A percentile compares a stretch with the other conserved stretches of the same genome.
phyloP scores from a whole-genome alignment of 1,139 yeast species.

The Yamadazyma triangularis region DNA sequence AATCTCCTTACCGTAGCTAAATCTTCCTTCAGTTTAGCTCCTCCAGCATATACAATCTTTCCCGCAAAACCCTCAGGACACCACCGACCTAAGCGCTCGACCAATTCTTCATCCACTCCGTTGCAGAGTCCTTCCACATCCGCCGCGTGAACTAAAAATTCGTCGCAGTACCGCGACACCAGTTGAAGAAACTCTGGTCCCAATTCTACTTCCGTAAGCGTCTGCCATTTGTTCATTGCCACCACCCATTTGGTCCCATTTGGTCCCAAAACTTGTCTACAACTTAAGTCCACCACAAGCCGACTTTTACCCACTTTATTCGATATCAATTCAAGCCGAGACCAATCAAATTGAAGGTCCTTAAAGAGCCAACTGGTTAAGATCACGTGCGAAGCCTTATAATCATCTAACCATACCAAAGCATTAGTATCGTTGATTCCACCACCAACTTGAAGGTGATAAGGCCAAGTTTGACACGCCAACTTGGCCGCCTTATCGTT shows the following conservation, averaged over 20 bases:
- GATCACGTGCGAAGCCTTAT: slow-evolving; percentile 76
- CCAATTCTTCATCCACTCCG: slow-evolving; percentile 84
- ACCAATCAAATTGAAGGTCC: slow-evolving; percentile 46
- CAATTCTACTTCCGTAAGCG: slow-evolving; percentile 64
- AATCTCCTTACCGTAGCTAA: slow-evolving; percentile 57
- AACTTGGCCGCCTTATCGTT: slow-evolving; percentile 80
- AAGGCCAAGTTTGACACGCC: slow-evolving; percentile 76
- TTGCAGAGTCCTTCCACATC: slow-evolving; percentile 95
- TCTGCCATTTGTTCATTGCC: slow-evolving; percentile 97
- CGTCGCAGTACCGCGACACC: slow-evolving; percentile 68
- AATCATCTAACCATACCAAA: slow-evolving; percentile 56
- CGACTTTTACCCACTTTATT: slow-evolving; percentile 55
- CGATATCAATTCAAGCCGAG: slow-evolving; percentile 46
- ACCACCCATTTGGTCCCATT: slow-evolving; percentile 73
- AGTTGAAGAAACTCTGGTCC: slow-evolving; percentile 46
- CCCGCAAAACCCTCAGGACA: slow-evolving; percentile 50
- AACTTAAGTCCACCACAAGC: slow-evolving; percentile 88
- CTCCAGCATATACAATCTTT: slow-evolving; percentile 93
- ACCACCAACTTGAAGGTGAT: slow-evolving; percentile 81
- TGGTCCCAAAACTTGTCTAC: slow-evolving; percentile 63
- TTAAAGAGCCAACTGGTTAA: slow-evolving; percentile 92
- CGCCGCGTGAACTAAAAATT: slow-evolving; percentile 93
- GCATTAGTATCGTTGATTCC: slow-evolving; percentile 81
- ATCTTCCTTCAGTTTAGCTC: slow-evolving; percentile 75
- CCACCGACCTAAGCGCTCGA: slow-evolving; percentile 73